These are phyloP conservation scores for Microdochium bolleyi DNA, from an alignment of 2,329 filamentous ascomycete species.

Conservation along the genomic window DNA sequence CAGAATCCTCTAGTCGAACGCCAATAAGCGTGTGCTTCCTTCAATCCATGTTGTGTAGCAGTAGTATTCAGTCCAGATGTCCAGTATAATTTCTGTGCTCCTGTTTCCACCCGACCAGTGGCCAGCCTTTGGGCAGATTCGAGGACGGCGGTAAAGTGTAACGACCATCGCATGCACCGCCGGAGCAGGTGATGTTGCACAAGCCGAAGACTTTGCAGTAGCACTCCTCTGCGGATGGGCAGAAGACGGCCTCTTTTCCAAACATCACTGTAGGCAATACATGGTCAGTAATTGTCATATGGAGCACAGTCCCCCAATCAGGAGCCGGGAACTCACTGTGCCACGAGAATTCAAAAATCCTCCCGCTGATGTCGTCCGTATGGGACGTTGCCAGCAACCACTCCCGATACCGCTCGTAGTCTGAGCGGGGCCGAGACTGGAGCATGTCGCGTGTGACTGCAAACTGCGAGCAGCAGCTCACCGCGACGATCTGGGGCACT, in stretches of 20 bases:
- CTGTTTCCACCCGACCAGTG: slow-evolving; percentile 42
- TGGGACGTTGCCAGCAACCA: slow-evolving; percentile 52
- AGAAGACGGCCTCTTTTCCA: slow-evolving; percentile 48
- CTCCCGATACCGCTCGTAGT: slow-evolving; percentile 48
- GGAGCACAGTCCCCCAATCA: slow-evolving; percentile 26
- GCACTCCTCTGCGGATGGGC: slow-evolving; percentile 51
- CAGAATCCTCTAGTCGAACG: background rate
- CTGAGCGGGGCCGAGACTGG: slow-evolving; percentile 33
- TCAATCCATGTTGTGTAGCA: background rate
- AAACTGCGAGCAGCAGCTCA: slow-evolving; percentile 60
- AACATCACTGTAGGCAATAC: slow-evolving; percentile 40
- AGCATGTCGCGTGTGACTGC: slow-evolving; percentile 48
- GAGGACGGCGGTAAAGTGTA: slow-evolving; percentile 52
- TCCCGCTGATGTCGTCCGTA: slow-evolving; percentile 45
- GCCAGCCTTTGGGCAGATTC: slow-evolving; percentile 54
- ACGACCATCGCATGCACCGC: slow-evolving; percentile 42
- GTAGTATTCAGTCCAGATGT: slow-evolving; percentile 4
- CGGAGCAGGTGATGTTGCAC: slow-evolving; percentile 37
- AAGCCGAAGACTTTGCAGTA: slow-evolving; percentile 61
- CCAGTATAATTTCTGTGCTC: slow-evolving; percentile 22
- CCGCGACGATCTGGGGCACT: slow-evolving; percentile 42
- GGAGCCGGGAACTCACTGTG: slow-evolving; percentile 38
- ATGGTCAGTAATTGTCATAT: slow-evolving; percentile 45
- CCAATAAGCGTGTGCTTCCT: background rate
- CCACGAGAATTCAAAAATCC: slow-evolving; percentile 59